These are phyloP conservation scores for Bidens hawaiensis DNA, from an alignment of 140 eudicot genomes.

Conservation along the genomic window DNA sequence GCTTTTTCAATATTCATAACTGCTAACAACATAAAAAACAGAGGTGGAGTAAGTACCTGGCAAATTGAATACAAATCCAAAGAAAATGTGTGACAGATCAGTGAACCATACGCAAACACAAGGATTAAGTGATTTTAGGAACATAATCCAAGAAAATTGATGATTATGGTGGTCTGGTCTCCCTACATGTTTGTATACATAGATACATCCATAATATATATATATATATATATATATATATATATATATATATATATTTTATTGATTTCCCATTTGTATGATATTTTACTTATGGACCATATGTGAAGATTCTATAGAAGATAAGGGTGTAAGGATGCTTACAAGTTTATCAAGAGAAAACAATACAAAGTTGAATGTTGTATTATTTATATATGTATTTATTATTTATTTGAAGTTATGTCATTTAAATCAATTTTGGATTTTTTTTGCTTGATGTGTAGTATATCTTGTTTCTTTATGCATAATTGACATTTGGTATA, in stretches of 20 bases:
- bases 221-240: too few relatives aligned
- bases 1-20: background rate
- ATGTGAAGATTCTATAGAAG: background rate
- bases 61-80: constrained; percentile 10
- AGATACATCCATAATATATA: background rate
- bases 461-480: background rate
- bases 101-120: constrained; percentile 20
- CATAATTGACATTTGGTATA: background rate
- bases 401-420: background rate
- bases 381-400: background rate
- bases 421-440: background rate
- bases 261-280: constrained; percentile 7
- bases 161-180: constrained; percentile 4
- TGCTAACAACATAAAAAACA: constrained; percentile 8
- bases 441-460: too few relatives aligned
- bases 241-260: too few relatives aligned
- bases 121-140: constrained; percentile 17
- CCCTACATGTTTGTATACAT: constrained; percentile 13
- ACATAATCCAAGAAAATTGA: constrained; percentile 17
- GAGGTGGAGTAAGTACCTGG: constrained; percentile 23
- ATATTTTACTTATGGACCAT: background rate
- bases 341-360: background rate
- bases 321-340: background rate
- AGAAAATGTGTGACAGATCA: constrained; percentile 11
- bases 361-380: background rate